phyloP scores from a whole-genome alignment of 306 rosid genomes.

The Ceratonia siliqua region DNA sequence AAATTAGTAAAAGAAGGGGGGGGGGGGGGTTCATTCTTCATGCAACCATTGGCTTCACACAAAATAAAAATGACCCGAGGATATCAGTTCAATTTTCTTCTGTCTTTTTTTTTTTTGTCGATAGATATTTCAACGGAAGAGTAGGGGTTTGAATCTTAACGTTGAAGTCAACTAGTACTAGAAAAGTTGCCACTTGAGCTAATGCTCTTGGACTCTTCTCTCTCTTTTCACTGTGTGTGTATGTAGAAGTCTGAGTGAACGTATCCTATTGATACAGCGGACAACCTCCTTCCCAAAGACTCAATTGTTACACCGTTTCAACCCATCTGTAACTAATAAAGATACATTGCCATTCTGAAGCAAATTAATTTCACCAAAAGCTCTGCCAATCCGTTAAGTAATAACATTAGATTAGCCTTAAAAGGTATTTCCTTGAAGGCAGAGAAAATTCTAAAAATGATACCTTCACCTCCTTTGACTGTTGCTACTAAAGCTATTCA shows the following conservation, averaged over 20 bases:
- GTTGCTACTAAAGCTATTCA: background rate
- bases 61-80: background rate
- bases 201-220: no score
- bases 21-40: background rate
- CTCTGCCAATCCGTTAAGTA: constrained; percentile 8
- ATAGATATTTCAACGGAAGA: no score
- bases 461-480: background rate
- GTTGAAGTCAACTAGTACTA: no score
- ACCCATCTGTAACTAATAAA: background rate
- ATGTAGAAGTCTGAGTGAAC: background rate
- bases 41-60: background rate
- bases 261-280: constrained; percentile 18
- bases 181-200: no score
- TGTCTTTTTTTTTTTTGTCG: no score
- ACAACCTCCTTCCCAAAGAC: background rate
- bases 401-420: background rate
- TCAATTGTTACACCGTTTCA: background rate
- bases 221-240: background rate
- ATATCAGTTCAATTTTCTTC: background rate
- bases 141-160: no score
- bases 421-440: background rate
- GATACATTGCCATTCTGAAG: background rate
- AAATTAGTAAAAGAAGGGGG: background rate
- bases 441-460: background rate
- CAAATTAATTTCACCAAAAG: constrained; percentile 1